These are phyloP conservation scores for Pichia inconspicua DNA, from an alignment of 1,139 yeast genomes.

Conservation along the genomic window DNA sequence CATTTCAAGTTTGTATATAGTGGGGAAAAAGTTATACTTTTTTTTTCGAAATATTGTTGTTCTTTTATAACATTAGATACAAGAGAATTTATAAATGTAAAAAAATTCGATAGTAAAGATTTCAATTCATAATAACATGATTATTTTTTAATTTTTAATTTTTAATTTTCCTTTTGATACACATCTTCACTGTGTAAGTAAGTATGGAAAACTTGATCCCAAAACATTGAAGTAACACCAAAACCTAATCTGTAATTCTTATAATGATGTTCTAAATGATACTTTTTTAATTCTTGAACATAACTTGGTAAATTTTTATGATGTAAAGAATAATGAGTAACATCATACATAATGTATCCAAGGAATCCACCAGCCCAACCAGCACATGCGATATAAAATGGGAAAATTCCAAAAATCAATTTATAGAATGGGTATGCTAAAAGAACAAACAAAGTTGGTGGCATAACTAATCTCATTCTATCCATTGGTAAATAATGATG, in stretches of 20 bases:
- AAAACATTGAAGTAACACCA: constrained; percentile 88
- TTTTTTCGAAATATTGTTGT: too few relatives aligned
- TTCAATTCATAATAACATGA: neutral
- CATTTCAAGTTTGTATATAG: neutral
- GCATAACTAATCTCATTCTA: constrained; percentile 84
- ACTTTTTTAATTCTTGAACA: constrained; percentile 71
- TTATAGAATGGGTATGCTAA: constrained; percentile 54
- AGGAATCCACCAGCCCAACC: constrained; percentile 91
- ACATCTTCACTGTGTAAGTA: constrained; percentile 33
- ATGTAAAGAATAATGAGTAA: constrained; percentile 84
- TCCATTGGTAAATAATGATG: constrained; percentile 99
- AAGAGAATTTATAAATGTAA: neutral
- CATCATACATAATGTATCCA: constrained; percentile 87
- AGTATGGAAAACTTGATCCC: constrained; percentile 90
- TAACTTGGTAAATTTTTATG: constrained; percentile 73
- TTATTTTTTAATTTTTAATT: neutral
- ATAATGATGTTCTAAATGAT: constrained; percentile 95
- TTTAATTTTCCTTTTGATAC: constrained; percentile 26
- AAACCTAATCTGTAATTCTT: constrained; percentile 93
- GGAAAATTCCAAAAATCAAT: constrained; percentile 51
- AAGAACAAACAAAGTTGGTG: constrained; percentile 71
- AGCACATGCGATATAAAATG: constrained; percentile 53
- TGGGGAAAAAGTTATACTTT: too few relatives aligned
- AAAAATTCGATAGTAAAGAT: neutral
- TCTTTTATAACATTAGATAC: neutral